These are phyloP conservation scores for Torulaspora microellipsoides DNA, from an alignment of 805 yeast species.

Conservation along the genomic window DNA sequence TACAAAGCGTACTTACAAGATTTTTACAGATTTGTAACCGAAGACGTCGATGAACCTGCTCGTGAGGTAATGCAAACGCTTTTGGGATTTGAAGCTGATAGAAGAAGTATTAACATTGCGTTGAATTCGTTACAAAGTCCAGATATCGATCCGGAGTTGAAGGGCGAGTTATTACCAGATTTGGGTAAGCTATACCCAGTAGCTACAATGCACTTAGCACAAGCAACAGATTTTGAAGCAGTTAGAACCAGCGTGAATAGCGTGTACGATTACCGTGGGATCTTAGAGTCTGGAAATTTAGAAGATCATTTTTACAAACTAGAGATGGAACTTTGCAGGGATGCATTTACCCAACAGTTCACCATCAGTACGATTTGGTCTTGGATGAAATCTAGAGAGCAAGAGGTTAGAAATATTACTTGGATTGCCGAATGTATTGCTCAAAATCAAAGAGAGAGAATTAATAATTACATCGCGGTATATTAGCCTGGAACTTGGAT, in stretches of 20 bases:
- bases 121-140: constrained; percentile 66
- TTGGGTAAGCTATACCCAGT: constrained; percentile 78
- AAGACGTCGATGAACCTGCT: constrained; percentile 68
- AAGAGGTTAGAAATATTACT: constrained; percentile 94
- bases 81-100: constrained; percentile 88
- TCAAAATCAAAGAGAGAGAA: constrained; percentile 93
- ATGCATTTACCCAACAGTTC: constrained; percentile 95
- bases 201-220: constrained; percentile 59
- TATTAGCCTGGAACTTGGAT: constrained; percentile 40
- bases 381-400: constrained; percentile 93
- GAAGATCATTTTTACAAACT: constrained; percentile 92
- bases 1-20: constrained; percentile 93
- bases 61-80: constrained; percentile 73
- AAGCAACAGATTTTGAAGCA: constrained; percentile 78
- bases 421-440: constrained; percentile 99
- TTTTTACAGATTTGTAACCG: constrained; percentile 60
- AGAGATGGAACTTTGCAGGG: constrained; percentile 88
- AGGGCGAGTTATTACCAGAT: constrained; percentile 73
- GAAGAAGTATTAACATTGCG: constrained; percentile 87
- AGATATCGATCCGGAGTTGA: constrained; percentile 59
- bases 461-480: constrained; percentile 84
- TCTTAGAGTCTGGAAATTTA: constrained; percentile 56
- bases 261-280: constrained; percentile 58
- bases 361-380: constrained; percentile 90
- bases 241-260: constrained; percentile 60